Percentiles rank a stretch among this genome's conserved stretches.
phyloP scores from a whole-genome alignment of 805 yeast species.

The Lipomyces lipofer region DNA sequence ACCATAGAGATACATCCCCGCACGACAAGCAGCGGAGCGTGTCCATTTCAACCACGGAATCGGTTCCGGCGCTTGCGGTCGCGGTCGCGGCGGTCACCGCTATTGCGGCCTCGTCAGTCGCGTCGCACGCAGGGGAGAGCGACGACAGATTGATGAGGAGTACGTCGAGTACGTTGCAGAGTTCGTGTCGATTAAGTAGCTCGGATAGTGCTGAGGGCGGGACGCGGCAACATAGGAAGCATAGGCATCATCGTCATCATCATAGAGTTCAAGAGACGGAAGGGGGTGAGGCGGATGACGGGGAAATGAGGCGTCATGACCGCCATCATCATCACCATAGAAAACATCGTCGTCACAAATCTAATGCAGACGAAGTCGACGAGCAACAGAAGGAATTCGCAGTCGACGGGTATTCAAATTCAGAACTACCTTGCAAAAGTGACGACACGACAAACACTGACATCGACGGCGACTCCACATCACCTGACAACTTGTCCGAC shows the following conservation, averaged over 20 bases:
- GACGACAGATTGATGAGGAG: neutral
- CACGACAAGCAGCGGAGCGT: neutral
- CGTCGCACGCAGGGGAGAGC: neutral
- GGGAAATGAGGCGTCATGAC: too few species aligned
- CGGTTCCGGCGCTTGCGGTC: slow-evolving; percentile 7
- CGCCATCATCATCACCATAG: too few species aligned
- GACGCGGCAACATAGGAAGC: neutral
- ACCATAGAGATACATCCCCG: neutral
- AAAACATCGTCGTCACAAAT: too few species aligned
- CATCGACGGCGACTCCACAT: too few species aligned
- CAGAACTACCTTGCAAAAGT: too few species aligned
- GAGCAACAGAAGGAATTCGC: too few species aligned
- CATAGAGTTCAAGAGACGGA: too few species aligned
- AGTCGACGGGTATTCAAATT: too few species aligned
- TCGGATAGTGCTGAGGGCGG: neutral
- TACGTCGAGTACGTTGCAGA: neutral
- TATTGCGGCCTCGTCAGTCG: neutral
- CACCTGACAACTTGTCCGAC: too few species aligned
- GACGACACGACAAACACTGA: too few species aligned
- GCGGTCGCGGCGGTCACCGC: slow-evolving; percentile 20
- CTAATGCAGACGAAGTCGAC: too few species aligned
- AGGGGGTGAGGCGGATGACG: too few species aligned
- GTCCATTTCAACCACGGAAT: neutral
- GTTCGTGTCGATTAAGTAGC: neutral
- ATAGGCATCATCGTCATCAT: neutral